phyloP scores from a whole-genome alignment of 495 filamentous ascomycete genomes.

The Sporormia fimetaria region DNA sequence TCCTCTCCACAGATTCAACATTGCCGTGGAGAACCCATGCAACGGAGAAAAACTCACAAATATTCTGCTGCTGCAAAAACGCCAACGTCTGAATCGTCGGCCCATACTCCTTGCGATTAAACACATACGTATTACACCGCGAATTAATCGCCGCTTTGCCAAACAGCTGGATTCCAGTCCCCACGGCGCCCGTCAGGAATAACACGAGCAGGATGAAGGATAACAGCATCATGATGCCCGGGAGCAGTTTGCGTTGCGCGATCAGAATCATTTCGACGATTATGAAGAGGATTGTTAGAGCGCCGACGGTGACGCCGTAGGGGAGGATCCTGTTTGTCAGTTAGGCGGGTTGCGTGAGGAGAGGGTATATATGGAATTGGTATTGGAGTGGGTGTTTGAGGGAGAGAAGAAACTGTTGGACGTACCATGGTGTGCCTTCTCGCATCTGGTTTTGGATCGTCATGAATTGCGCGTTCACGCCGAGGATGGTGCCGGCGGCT shows the following conservation, averaged over 20 bases:
- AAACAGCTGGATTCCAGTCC: conserved; percentile 81
- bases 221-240: conserved; percentile 77
- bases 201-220: conserved; percentile 91
- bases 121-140: conserved; percentile 68
- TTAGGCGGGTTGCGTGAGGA: conserved; percentile 1
- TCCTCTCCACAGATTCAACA: neutral
- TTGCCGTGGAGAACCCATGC: too few species aligned
- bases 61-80: conserved; percentile 75
- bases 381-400: neutral
- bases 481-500: conserved; percentile 65
- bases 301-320: conserved; percentile 58
- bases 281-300: conserved; percentile 34
- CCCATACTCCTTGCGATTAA: conserved; percentile 44
- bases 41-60: conserved; percentile 50
- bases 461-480: conserved; percentile 80
- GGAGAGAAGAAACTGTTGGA: too few species aligned
- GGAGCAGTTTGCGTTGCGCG: conserved; percentile 65
- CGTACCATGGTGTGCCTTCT: conserved; percentile 73
- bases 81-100: conserved; percentile 63
- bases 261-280: conserved; percentile 33
- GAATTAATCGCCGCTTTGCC: conserved; percentile 61
- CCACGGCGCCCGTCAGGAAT: conserved; percentile 85
- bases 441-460: conserved; percentile 59
- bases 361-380: neutral
- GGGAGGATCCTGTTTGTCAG: conserved; percentile 67